Evolutionary conservation across 2,329 filamentous ascomycete genomes (phyloP).

Genomic region (Arthrinium phaeospermum): DNA sequence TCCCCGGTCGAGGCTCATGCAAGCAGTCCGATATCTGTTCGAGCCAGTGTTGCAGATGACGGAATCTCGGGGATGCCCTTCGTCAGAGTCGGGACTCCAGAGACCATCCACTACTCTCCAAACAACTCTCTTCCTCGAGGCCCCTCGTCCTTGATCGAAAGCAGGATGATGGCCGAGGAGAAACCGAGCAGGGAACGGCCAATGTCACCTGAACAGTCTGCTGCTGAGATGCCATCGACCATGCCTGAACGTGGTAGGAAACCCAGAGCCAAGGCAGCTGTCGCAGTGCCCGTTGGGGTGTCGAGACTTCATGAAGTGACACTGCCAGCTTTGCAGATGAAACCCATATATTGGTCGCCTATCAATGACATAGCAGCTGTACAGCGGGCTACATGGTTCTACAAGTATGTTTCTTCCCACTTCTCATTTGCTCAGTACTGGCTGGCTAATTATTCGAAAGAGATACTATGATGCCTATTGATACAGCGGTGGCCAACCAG

Average conservation of each 20-base stretch:
- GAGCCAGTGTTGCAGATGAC: slow-evolving; percentile 45
- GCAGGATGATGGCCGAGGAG: slow-evolving; percentile 31
- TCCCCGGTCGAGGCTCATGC: slow-evolving; percentile 22
- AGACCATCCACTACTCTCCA: slow-evolving; percentile 35
- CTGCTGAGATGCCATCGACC: slow-evolving; percentile 25
- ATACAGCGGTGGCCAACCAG: slow-evolving; percentile 85
- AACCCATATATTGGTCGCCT: slow-evolving; percentile 97
- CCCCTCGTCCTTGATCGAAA: slow-evolving; percentile 25
- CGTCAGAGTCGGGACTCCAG: slow-evolving; percentile 49
- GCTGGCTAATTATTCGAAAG: slow-evolving; percentile 34
- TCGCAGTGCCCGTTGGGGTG: slow-evolving; percentile 81
- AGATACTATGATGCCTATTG: slow-evolving; percentile 90
- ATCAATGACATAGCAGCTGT: slow-evolving; percentile 87
- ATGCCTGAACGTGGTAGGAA: slow-evolving; percentile 31
- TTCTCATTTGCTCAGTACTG: background rate
- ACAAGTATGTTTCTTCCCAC: slow-evolving; percentile 60
- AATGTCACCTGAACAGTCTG: slow-evolving; percentile 22
- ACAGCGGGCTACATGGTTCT: slow-evolving; percentile 93
- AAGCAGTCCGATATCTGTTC: slow-evolving; percentile 27
- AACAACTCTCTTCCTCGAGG: slow-evolving; percentile 35
- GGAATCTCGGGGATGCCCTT: slow-evolving; percentile 63
- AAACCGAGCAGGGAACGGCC: slow-evolving; percentile 26
- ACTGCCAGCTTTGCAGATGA: slow-evolving; percentile 83
- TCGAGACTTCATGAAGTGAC: slow-evolving; percentile 90
- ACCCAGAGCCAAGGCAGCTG: slow-evolving; percentile 35